A percentile compares a stretch with the other conserved stretches of the same genome.
phyloP scores from a whole-genome alignment of 805 yeast species.

The Saturnispora halmiae region DNA sequence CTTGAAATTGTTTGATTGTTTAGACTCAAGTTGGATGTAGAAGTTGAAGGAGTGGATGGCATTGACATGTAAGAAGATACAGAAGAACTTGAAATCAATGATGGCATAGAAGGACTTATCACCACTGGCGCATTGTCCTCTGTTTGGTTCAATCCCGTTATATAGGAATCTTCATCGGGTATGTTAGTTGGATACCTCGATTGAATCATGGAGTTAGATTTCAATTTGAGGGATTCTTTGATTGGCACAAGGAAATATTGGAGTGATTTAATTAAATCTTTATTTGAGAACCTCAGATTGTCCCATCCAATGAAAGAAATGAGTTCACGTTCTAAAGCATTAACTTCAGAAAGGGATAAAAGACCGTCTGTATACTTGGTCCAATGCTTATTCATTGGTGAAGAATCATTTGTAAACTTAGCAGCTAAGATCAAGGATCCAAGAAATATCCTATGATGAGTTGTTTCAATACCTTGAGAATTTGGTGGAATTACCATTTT shows the following conservation, averaged over 20 bases:
- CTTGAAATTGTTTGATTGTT: background rate
- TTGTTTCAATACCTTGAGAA: constrained; percentile 86
- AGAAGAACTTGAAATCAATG: constrained; percentile 13
- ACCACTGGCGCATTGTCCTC: background rate
- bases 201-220: constrained; percentile 12
- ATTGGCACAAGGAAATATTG: constrained; percentile 72
- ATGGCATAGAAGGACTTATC: constrained; percentile 11
- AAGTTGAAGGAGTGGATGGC: constrained; percentile 24
- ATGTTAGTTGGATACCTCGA: constrained; percentile 1
- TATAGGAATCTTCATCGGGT: constrained; percentile 1
- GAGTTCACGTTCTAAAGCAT: constrained; percentile 84
- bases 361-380: constrained; percentile 85
- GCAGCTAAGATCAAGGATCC: constrained; percentile 90
- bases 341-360: constrained; percentile 66
- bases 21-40: constrained; percentile 21
- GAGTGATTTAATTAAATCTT: constrained; percentile 60
- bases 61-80: constrained; percentile 22
- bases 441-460: constrained; percentile 85
- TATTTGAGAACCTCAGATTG: constrained; percentile 50
- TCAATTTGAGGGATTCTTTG: constrained; percentile 38
- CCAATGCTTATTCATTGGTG: constrained; percentile 97
- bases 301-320: constrained; percentile 81
- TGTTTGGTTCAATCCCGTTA: background rate
- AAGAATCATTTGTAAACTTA: constrained; percentile 83
- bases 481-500: constrained; percentile 73